Conservation (phyloP, 2,329 filamentous ascomycete genomes). For the Drechslerella dactyloides region DNA sequence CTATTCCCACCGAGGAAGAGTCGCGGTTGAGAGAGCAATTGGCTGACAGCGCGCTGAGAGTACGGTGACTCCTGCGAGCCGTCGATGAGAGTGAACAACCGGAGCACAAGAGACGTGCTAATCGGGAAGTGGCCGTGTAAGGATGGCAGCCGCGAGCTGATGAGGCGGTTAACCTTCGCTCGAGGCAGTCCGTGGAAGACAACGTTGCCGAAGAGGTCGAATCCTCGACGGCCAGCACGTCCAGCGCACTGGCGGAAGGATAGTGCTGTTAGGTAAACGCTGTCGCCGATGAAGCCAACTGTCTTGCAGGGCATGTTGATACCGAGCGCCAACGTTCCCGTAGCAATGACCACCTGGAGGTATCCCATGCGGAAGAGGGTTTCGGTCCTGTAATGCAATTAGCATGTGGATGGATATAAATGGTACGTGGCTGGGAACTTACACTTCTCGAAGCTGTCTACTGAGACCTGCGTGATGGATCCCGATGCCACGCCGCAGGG, state of each 20-base stretch:
- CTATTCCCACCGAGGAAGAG: conserved; percentile 74
- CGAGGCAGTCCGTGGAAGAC: conserved; percentile 73
- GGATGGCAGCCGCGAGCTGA: conserved; percentile 75
- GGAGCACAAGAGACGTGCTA: conserved; percentile 73
- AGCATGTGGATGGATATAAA: background rate
- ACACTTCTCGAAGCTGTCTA: conserved; percentile 67
- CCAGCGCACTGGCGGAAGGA: conserved; percentile 79
- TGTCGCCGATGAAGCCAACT: conserved; percentile 77
- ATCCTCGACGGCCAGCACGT: conserved; percentile 78
- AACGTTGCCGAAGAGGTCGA: conserved; percentile 80
- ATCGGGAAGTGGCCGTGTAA: conserved; percentile 79
- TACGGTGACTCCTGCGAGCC: conserved; percentile 70
- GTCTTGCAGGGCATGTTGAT: conserved; percentile 87
- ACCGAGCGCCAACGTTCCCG: conserved; percentile 61
- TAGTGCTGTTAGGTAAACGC: conserved; percentile 73
- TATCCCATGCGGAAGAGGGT: conserved; percentile 76
- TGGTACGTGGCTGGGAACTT: conserved; percentile 56
- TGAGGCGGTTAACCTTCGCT: conserved; percentile 70
- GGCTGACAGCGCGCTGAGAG: conserved; percentile 68
- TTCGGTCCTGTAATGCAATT: conserved; percentile 64
- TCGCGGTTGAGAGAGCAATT: conserved; percentile 72
- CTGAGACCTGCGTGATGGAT: conserved; percentile 84
- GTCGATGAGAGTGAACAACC: conserved; percentile 71
- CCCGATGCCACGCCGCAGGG: conserved; percentile 72
- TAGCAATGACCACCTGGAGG: conserved; percentile 74